Percentiles rank a stretch among this genome's conserved stretches.
These are phyloP conservation scores for Trifolium repens DNA, from an alignment of 306 rosid genomes.

Conservation along the genomic window DNA sequence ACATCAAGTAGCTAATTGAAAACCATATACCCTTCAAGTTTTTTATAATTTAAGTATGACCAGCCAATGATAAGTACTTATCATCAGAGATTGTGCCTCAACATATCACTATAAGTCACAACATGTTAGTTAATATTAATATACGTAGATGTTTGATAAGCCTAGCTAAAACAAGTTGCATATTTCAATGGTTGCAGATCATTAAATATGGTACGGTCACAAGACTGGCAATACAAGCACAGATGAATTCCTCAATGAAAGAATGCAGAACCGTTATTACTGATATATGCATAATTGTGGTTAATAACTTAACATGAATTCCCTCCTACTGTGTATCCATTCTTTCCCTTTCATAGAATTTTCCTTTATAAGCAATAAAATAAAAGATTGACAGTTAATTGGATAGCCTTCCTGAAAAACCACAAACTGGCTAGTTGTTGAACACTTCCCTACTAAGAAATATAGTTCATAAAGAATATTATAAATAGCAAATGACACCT, in stretches of 20 bases:
- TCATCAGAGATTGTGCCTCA: conserved; percentile 16
- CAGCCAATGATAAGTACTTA: background rate
- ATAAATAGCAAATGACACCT: conserved; percentile 19
- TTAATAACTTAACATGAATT: conserved; percentile 7
- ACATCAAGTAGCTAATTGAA: background rate
- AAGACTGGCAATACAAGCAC: conserved; percentile 14
- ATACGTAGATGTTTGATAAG: conserved; percentile 9
- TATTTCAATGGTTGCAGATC: conserved; percentile 13
- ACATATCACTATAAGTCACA: conserved; percentile 33
- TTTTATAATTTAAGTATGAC: conserved; percentile 24
- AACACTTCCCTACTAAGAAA: conserved; percentile 32
- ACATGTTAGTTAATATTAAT: conserved; percentile 15
- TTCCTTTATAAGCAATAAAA: background rate
- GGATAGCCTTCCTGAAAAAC: conserved; percentile 16
- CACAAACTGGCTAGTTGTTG: conserved; percentile 18
- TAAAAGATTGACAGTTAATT: conserved; percentile 2
- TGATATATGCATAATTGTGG: conserved; percentile 3
- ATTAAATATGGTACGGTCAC: conserved; percentile 15
- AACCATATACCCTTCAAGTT: conserved; percentile 7
- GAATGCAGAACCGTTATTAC: background rate
- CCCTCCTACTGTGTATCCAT: background rate
- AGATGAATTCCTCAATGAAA: conserved; percentile 19
- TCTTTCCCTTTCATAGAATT: conserved; percentile 3
- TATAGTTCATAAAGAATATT: conserved; percentile 2
- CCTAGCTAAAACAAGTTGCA: conserved; percentile 14